Evolutionary conservation across 176 grass and related monocot species (phyloP).

Genomic region (Oryza glumipatula): DNA sequence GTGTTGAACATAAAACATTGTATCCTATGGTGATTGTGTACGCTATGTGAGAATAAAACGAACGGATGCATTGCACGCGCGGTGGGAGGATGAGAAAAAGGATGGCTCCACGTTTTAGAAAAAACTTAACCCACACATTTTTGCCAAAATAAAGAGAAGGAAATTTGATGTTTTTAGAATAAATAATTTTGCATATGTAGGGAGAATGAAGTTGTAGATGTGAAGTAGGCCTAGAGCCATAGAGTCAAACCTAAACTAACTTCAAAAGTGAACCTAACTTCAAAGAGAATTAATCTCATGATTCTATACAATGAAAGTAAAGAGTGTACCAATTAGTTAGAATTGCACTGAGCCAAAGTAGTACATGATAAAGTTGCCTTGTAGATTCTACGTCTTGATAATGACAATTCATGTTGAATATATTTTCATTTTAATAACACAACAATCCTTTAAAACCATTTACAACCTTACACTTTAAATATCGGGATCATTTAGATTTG

Average conservation of each 20-base stretch:
- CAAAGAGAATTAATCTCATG: no score
- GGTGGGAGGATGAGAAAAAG: no score
- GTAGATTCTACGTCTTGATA: not conserved
- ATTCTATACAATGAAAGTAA: no score
- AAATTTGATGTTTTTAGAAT: not conserved
- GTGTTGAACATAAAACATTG: no score
- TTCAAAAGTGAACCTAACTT: not conserved
- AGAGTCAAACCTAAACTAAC: not conserved
- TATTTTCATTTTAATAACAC: not conserved
- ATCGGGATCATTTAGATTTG: no score
- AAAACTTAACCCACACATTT: not conserved
- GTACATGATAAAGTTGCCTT: not conserved
- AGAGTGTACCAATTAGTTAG: not conserved
- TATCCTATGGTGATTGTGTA: no score
- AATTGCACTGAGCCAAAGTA: not conserved
- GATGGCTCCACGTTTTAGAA: no score
- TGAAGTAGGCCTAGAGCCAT: not conserved
- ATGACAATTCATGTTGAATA: not conserved
- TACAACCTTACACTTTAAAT: no score
- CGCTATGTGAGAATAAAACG: not conserved
- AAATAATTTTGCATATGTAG: not conserved
- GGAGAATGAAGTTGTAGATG: not conserved
- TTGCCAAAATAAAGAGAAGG: not conserved
- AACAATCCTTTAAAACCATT: no score
- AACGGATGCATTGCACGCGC: no score